phyloP scores from a whole-genome alignment of 2,329 filamentous ascomycete genomes.

The Talaromyces marneffei region DNA sequence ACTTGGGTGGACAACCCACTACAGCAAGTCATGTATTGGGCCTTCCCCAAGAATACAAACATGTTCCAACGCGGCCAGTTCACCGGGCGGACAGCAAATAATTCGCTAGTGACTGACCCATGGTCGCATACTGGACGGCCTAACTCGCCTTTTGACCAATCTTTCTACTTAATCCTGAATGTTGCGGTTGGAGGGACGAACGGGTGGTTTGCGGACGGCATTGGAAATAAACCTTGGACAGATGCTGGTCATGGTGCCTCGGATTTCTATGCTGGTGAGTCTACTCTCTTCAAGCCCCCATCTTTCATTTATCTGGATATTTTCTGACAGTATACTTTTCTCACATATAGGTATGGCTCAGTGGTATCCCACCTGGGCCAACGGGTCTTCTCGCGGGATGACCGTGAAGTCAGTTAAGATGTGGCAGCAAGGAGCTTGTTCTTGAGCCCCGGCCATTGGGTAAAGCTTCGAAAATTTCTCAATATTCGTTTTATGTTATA shows the following conservation, averaged over 20 bases:
- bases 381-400: conserved; percentile 41
- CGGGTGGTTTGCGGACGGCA: conserved; percentile 46
- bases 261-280: conserved; percentile 40
- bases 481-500: not conserved
- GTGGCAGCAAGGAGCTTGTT: conserved; percentile 39
- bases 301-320: not conserved
- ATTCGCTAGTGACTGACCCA: conserved; percentile 40
- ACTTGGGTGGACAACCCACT: conserved; percentile 48
- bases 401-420: conserved; percentile 45
- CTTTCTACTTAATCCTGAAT: conserved; percentile 49
- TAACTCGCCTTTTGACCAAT: conserved; percentile 49
- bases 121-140: conserved; percentile 38
- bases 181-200: conserved; percentile 48
- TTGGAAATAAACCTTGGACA: conserved; percentile 45
- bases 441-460: not conserved
- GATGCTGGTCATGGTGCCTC: conserved; percentile 32
- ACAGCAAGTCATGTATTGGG: conserved; percentile 25
- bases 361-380: conserved; percentile 48
- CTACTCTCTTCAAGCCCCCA: not conserved
- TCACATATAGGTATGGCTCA: conserved; percentile 17
- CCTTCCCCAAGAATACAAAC: conserved; percentile 24
- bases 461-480: not conserved
- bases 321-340: conserved; percentile 3
- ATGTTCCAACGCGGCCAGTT: conserved; percentile 40
- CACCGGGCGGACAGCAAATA: conserved; percentile 36